Evolutionary conservation across 208 protist species (phyloP).

Genomic region (Trichomonas vaginalis): DNA sequence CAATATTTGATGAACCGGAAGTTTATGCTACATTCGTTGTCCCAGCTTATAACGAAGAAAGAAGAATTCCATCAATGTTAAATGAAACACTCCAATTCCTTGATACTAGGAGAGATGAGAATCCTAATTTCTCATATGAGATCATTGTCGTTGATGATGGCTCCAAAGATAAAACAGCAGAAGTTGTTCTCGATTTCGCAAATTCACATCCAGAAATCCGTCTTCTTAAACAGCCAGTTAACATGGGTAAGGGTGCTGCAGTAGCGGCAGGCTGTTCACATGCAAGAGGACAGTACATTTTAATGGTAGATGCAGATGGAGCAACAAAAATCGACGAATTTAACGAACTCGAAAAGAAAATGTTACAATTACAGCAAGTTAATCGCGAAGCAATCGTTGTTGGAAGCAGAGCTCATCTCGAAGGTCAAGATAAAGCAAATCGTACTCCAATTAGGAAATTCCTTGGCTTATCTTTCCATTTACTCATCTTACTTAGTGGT

Average conservation of each 20-base stretch:
- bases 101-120: neutral
- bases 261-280: neutral
- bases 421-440: conserved; percentile 19
- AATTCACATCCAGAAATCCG: neutral
- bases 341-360: neutral
- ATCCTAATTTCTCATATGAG: conserved; percentile 7
- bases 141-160: conserved; percentile 33
- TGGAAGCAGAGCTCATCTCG: neutral
- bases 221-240: conserved; percentile 9
- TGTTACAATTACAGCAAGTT: neutral
- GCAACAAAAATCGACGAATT: conserved; percentile 22
- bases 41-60: conserved; percentile 29
- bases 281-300: conserved; percentile 18
- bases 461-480: conserved; percentile 22
- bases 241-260: conserved; percentile 28
- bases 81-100: conserved; percentile 18
- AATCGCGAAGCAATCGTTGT: neutral
- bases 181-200: conserved; percentile 5
- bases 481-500: neutral
- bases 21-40: conserved; percentile 22
- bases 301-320: conserved; percentile 34
- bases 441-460: conserved; percentile 21
- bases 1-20: conserved; percentile 1
- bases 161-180: conserved; percentile 19
- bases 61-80: conserved; percentile 20